Evolutionary conservation across 164 flowering plant genomes (phyloP), one percentile per base, ranked within the genome.

Genomic region (Tetracentron sinense): DNA sequence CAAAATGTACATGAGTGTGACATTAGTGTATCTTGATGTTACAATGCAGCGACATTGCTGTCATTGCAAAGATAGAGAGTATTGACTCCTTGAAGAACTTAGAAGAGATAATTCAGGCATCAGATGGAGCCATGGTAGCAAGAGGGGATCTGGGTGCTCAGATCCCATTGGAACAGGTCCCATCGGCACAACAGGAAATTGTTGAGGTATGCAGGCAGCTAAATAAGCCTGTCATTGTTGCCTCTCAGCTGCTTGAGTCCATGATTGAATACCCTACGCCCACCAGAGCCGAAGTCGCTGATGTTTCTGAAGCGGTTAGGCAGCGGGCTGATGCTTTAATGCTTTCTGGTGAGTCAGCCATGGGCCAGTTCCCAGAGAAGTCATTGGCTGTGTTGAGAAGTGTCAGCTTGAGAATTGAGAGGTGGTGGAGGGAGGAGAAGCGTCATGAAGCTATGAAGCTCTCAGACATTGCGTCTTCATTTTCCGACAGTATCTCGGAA

Each of bases 291-390:
- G 97, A 94, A 77, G 99, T 94, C 46, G 97, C 97, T 55, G 99
- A 94, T 80, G 92, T 94, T 69, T 91, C 99, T 72, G 97, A 91
- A 71, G 97, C 97, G 22, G 96, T 91, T 12, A 81, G 97, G 72
- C 97, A 94, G 75, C 70, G 91, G 30, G 77, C 96, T 19, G 99
- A 94, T 84, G 99, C 96, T 44, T 73, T 94, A 60, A 94, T 94
- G 98, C 96, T 94, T 35, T 94, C 99, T 60, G 99, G 97, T 66
- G 98, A 93, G 75, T 90, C 98, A 15, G 98, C 97, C 61, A 93
- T 90, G 97, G 98, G 98, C 12, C 93, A 83, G 74, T 94, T 25
- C 72, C 97, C 97, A 29, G 95, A 94, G 1, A 91, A 94, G 69
- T 95, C 99, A 66, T 72, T 94, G 72, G 60, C 88, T 42, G 99